Base-by-base conservation (phyloP, 2,329 filamentous ascomycete species). In the Botrytis aclada region DNA sequence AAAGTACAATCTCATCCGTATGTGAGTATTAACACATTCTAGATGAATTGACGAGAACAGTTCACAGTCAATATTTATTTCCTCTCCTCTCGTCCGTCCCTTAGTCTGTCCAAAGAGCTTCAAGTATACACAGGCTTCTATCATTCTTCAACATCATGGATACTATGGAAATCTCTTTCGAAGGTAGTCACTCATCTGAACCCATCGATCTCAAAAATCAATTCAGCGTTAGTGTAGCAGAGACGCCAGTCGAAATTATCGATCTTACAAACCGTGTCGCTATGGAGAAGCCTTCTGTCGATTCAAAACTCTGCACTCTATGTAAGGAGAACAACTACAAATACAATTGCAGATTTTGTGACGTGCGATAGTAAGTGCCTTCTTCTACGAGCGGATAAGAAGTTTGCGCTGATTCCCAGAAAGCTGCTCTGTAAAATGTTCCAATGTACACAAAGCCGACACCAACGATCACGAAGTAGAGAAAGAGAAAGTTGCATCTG, bases 321-420 rank as follows among this genome's bases (percentile, higher is more conserved):
- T 91, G 89, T 79, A 79, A 85, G 41, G 78, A 80, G 47, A 84
- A 84, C 7, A 82, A 85, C 32, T 84, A 84, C 43, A 90, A 89
- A 80, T 91, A 91, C 81, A 91, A 89, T 77, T 91, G 89, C 75
- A 83, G 87, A n/a, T 84, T 84, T 41, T 91, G 89, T 79, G 81
- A 84, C 65, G 77, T 87, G 34, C 85, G 86, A 74, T 90, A 89
- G 89, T 91, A 82, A 79, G 88, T 81, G 75, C 45, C 9, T 60
- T 29, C 22, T 34, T 39, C 6, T n/a, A 20, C 12, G 22, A 4
- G 22, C 20, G 12, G 10, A 12, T 25, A 32, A n/a, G 5, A 37
- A 61, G 45, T 12, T 18, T 14, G 34, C 66, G n/a, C 56, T 72
- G 39, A 72, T 61, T 20, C 1, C 41, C 8, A 39, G 51, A 60